Base-by-base conservation (phyloP, 2,329 filamentous ascomycete species). In the Coniochaeta prunicola region DNA sequence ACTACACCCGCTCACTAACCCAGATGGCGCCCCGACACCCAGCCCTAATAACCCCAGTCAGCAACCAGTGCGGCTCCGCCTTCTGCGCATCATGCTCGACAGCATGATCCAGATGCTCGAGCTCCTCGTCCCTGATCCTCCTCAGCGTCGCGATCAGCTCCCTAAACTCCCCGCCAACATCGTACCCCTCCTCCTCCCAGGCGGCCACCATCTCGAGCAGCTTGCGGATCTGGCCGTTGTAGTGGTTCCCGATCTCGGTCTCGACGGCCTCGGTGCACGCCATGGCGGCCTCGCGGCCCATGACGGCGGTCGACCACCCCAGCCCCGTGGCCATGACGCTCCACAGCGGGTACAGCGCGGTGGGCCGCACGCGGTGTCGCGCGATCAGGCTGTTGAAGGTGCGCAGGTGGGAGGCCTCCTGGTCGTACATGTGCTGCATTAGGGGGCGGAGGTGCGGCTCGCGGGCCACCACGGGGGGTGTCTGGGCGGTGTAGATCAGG, bases 391-490 rank as follows among this genome's bases (percentile, higher is more conserved):
- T 68, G 73, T 96, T 96, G 81, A 97, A 99, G 36, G 87, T 94
- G 4, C 77, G 74, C 66, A 97, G 86, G 74, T 99, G 94, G 9
- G 86, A 88, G 13, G 85, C 91, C 78, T 99, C 94, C 73, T 99
- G 94, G 68, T 94, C 91, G 78, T 96, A 92, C 94, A 99, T 99
- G 80, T 97, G 94, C 67, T 87, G 85, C 91, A 99, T 96, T 33
- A 97, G 77, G 0, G 91, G 89, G 7, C 91, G 88, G 19, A 99
- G 86, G 70, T 96, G 90, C 1, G 94, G 93, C 71, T 97, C 88
- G 4, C 88, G 84, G 64, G 84, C 83, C 59, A 91, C 80, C 57
- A 97, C 77, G n/a, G 87, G 84, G 0, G 92, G 91, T 0, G 86
- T 93, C 73, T 99, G 94, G 1, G 91, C 87, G 1, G 85, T 86